Base-by-base conservation (phyloP, 106 monocot genomes). In the Dendrobium huoshanense region DNA sequence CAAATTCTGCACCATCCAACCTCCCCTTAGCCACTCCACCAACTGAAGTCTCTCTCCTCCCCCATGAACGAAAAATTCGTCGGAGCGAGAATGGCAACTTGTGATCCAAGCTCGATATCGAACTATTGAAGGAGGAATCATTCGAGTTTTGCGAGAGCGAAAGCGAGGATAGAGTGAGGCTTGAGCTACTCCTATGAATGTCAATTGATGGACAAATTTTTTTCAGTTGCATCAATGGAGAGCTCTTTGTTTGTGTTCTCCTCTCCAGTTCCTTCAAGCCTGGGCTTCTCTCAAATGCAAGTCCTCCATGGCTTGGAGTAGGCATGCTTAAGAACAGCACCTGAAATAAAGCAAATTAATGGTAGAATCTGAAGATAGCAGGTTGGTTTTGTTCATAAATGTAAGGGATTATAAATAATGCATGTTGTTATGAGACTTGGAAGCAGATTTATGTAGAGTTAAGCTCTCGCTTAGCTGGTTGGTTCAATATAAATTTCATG, bases 121-220 rank as follows among this genome's bases (percentile, higher is more conserved):
- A 92, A 65, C 89, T 86, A 22, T 83, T 86, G 55, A 88, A 44
- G 18, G 64, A 64, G 5, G 89, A 90, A 25, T 86, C 92, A 75
- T 84, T 89, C 47, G 92, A 92, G 64, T 89, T 92, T 75, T 92
- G 92, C 2, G 89, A 90, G 31, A 90, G 77, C 18, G 92, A 89
- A 15, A 92, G 86, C 0, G 92, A 42, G 54, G 92, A 89, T n/a
- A 89, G 84, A 24, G 85, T 82, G 9, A 89, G 80, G 77, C 77
- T 86, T 29, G 92, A 92, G 80, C 79, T 61, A 78, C 85, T 92
- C 83, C 65, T 85, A 67, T 89, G 83, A 4, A 92, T 87, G 72
- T 87, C 61, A 7, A 92, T 55, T 55, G 37, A 37, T 37, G 89
- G 89, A 79, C 87, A 87, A n/a, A 82, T 78, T 45, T 78, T 89